Evolutionary conservation across 805 yeast genomes (phyloP).

Genomic region (Limtongia smithiae): DNA sequence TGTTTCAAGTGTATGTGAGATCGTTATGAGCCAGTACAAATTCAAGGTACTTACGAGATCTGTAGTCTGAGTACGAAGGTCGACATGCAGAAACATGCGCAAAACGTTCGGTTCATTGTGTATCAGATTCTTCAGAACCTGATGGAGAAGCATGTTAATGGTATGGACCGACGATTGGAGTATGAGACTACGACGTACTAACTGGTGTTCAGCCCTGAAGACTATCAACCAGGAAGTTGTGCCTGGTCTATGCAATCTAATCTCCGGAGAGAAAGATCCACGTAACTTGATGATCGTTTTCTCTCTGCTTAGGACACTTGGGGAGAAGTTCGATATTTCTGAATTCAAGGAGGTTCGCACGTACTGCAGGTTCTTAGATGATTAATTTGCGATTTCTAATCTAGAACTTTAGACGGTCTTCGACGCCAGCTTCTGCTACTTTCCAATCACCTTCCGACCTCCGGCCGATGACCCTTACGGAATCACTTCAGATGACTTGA

Average conservation of each 20-base stretch:
- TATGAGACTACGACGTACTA: neutral
- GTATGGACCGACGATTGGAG: neutral
- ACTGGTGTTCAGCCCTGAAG: conserved; percentile 12
- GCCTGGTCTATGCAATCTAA: conserved; percentile 59
- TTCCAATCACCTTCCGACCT: conserved; percentile 83
- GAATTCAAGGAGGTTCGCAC: conserved; percentile 32
- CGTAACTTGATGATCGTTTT: conserved; percentile 74
- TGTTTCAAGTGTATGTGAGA: conserved; percentile 38
- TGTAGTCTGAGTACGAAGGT: conserved; percentile 25
- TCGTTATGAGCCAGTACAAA: too few relatives aligned
- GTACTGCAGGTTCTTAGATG: neutral
- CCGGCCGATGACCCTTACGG: conserved; percentile 88
- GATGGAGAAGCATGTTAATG: conserved; percentile 7
- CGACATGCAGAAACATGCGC: conserved; percentile 36
- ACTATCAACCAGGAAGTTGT: conserved; percentile 46
- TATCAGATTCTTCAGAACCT: conserved; percentile 46
- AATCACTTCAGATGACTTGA: conserved; percentile 71
- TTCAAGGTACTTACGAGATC: too few relatives aligned
- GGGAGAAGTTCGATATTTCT: conserved; percentile 41
- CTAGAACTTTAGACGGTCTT: conserved; percentile 56
- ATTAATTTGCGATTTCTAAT: neutral
- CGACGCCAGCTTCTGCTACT: conserved; percentile 88
- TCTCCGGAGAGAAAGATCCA: conserved; percentile 93
- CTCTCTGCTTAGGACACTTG: conserved; percentile 48
- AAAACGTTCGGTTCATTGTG: conserved; percentile 48